These are phyloP conservation scores for Sungouiozyma ichnusensis DNA, from an alignment of 805 yeast species.

Conservation along the genomic window DNA sequence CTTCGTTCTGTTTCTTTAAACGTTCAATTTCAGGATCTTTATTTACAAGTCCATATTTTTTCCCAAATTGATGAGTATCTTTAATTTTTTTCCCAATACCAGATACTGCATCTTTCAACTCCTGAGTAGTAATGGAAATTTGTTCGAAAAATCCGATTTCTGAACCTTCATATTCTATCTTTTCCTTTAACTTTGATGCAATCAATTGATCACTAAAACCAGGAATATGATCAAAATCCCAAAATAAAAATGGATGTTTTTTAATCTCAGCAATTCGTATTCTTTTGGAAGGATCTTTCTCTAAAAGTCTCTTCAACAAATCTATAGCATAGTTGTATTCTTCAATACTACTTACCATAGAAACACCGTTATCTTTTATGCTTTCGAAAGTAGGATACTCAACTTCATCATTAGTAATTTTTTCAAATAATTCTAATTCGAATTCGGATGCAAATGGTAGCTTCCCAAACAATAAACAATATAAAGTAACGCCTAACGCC, in stretches of 20 bases:
- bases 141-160: slow-evolving; percentile 28
- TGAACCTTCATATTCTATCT: slow-evolving; percentile 18
- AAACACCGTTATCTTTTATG: slow-evolving; percentile 22
- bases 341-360: slow-evolving; percentile 32
- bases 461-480: slow-evolving; percentile 79
- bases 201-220: slow-evolving; percentile 9
- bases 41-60: not conserved
- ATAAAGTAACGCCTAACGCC: slow-evolving; percentile 91
- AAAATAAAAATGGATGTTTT: slow-evolving; percentile 56
- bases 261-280: slow-evolving; percentile 66
- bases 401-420: slow-evolving; percentile 55
- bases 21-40: not conserved
- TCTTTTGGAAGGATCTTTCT: slow-evolving; percentile 61
- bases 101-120: slow-evolving; percentile 64
- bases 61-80: slow-evolving; percentile 12
- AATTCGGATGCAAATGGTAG: slow-evolving; percentile 84
- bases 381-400: slow-evolving; percentile 41
- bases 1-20: not conserved
- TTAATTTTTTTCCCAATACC: slow-evolving; percentile 67
- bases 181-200: slow-evolving; percentile 13
- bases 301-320: slow-evolving; percentile 49
- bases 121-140: slow-evolving; percentile 55
- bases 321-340: slow-evolving; percentile 43
- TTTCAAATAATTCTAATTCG: slow-evolving; percentile 59
- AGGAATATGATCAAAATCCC: slow-evolving; percentile 29